phyloP scores from a whole-genome alignment of 345 rosid genomes.

The Lepidium aucheri region DNA sequence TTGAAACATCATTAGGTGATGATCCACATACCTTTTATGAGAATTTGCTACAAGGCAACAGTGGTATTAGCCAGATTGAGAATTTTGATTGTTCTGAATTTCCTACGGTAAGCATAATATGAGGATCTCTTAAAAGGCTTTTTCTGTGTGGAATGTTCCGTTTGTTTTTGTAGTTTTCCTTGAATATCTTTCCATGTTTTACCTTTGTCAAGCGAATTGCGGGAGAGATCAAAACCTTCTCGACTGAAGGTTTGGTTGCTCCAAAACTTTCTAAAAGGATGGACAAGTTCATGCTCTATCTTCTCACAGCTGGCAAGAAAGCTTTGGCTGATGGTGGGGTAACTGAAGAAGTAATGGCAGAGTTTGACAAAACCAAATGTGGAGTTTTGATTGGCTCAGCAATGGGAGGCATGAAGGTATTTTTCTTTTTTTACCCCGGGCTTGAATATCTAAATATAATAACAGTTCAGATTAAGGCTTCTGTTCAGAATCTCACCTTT shows the following conservation, averaged over 20 bases:
- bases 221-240: constrained; percentile 78
- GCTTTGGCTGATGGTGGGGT: constrained; percentile 88
- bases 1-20: constrained; percentile 80
- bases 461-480: neutral
- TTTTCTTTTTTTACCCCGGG: constrained; percentile 7
- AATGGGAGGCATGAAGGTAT: constrained; percentile 93
- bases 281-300: constrained; percentile 96
- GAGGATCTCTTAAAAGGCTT: neutral
- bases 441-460: neutral
- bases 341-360: constrained; percentile 68
- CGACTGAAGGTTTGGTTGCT: constrained; percentile 83
- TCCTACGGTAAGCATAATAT: constrained; percentile 55
- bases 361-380: constrained; percentile 68
- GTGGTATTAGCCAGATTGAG: constrained; percentile 87
- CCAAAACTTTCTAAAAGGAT: constrained; percentile 86
- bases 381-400: constrained; percentile 95
- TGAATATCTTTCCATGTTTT: neutral
- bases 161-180: neutral
- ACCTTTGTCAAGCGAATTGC: constrained; percentile 61
- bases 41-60: constrained; percentile 78
- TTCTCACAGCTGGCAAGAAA: constrained; percentile 91
- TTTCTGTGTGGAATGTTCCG: neutral
- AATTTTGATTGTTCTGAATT: constrained; percentile 70
- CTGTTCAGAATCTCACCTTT: neutral
- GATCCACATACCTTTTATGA: constrained; percentile 66